Conservation (phyloP, 1,139 yeast species). For the Geotrichum aggregatum region DNA sequence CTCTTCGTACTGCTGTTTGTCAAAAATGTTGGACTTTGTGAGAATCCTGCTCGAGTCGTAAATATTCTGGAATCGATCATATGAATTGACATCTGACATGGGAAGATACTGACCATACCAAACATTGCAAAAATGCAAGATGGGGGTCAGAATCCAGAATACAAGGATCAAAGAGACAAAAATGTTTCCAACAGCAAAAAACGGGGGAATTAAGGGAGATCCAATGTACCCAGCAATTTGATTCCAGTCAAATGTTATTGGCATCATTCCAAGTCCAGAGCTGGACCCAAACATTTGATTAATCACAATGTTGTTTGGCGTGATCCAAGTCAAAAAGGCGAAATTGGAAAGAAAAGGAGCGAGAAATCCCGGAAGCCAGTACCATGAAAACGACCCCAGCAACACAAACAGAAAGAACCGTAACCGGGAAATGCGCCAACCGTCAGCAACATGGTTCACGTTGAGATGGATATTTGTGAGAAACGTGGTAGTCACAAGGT, state of each 20-base stretch:
- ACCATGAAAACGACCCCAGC: slow-evolving; percentile 46
- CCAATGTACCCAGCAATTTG: slow-evolving; percentile 54
- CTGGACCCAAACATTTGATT: slow-evolving; percentile 59
- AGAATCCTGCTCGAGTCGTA: slow-evolving; percentile 49
- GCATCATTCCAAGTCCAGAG: slow-evolving; percentile 61
- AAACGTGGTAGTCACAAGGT: slow-evolving; percentile 45
- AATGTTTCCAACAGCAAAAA: slow-evolving; percentile 52
- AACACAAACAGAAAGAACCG: slow-evolving; percentile 45
- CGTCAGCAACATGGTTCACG: slow-evolving; percentile 54
- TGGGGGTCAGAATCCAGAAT: slow-evolving; percentile 46
- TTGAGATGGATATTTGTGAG: slow-evolving; percentile 59
- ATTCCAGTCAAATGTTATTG: slow-evolving; percentile 58
- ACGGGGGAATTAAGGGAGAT: slow-evolving; percentile 67
- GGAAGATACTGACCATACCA: slow-evolving; percentile 54
- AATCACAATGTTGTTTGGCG: slow-evolving; percentile 51
- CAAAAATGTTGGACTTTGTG: slow-evolving; percentile 43
- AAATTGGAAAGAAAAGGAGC: slow-evolving; percentile 51
- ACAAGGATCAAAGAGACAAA: slow-evolving; percentile 46
- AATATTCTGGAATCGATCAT: slow-evolving; percentile 44
- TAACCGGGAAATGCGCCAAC: slow-evolving; percentile 53
- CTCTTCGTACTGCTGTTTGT: slow-evolving; percentile 46
- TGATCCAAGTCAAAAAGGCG: slow-evolving; percentile 54
- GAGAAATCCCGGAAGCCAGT: slow-evolving; percentile 55
- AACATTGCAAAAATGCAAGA: slow-evolving; percentile 49
- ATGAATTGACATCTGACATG: slow-evolving; percentile 43